A percentile compares a stretch with the other conserved stretches of the same genome.
phyloP scores from a whole-genome alignment of 768 basidiomycete species.

The Tephrocybe sp. region DNA sequence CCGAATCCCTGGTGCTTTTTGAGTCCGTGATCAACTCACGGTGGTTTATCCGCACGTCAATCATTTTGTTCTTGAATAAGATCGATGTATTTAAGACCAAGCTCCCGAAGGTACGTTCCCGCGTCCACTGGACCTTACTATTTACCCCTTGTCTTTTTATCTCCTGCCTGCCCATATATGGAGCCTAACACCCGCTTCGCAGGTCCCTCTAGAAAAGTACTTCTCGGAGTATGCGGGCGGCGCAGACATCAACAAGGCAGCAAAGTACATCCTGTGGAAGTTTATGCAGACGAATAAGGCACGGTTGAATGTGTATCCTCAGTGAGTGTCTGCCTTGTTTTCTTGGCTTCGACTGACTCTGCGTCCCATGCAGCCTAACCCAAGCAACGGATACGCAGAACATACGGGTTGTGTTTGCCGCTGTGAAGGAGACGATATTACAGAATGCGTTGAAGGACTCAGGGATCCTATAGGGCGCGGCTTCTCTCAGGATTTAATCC shows the following conservation, averaged over 20 bases:
- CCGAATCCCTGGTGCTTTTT: conserved; percentile 86
- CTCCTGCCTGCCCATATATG: not conserved
- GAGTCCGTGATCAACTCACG: conserved; percentile 43
- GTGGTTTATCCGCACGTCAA: conserved; percentile 90
- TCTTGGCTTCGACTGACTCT: not conserved
- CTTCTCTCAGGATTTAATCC: not conserved
- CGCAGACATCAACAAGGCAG: conserved; percentile 88
- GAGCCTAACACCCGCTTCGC: not conserved
- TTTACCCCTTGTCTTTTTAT: not conserved
- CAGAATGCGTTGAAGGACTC: conserved; percentile 15
- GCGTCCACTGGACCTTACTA: not conserved
- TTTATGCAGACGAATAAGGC: conserved; percentile 92
- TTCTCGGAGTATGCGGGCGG: conserved; percentile 92
- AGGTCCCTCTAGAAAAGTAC: conserved; percentile 74
- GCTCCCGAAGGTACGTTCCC: conserved; percentile 29
- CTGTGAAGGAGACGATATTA: conserved; percentile 17
- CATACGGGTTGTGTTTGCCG: conserved; percentile 15
- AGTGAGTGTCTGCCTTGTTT: conserved; percentile 46
- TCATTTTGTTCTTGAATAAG: conserved; percentile 92
- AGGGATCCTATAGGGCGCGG: conserved; percentile 10
- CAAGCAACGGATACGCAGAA: conserved; percentile 18
- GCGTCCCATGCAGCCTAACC: conserved; percentile 8
- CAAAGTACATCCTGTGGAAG: conserved; percentile 92
- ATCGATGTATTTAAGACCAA: conserved; percentile 93
- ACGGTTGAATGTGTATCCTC: conserved; percentile 84